Conservation (phyloP, 768 basidiomycete species). For the Podaxis pistillaris region DNA sequence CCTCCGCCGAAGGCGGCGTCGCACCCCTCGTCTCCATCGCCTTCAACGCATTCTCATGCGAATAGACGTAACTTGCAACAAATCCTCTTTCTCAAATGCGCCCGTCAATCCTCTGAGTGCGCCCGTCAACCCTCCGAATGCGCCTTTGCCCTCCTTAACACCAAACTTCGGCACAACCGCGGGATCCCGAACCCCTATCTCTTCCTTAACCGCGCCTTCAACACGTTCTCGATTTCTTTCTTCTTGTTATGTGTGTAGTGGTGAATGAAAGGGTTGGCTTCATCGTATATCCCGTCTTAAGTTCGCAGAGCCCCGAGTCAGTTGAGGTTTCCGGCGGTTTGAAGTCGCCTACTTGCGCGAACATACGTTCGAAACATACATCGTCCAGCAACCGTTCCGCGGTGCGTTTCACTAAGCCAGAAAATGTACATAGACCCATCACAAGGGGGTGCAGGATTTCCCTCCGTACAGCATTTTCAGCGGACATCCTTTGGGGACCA, state of each 20-base stretch:
- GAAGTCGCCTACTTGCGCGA: constrained; percentile 80
- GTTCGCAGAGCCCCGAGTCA: constrained; percentile 85
- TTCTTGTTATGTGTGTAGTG: constrained; percentile 94
- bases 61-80: constrained; percentile 81
- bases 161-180: constrained; percentile 76
- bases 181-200: constrained; percentile 53
- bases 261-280: constrained; percentile 94
- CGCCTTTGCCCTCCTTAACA: constrained; percentile 55
- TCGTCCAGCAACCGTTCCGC: constrained; percentile 89
- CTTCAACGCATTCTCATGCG: constrained; percentile 70
- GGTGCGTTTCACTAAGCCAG: constrained; percentile 87
- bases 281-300: constrained; percentile 81
- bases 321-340: constrained; percentile 73
- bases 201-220: constrained; percentile 68
- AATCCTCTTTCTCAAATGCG: constrained; percentile 65
- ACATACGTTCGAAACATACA: constrained; percentile 73
- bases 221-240: constrained; percentile 82
- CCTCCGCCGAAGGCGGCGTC: constrained; percentile 78
- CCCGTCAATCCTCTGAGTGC: constrained; percentile 59
- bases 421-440: constrained; percentile 83
- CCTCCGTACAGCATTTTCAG: constrained; percentile 64
- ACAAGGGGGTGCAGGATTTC: constrained; percentile 92
- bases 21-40: constrained; percentile 53
- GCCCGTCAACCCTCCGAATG: constrained; percentile 58
- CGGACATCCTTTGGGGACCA: constrained; percentile 65